These are phyloP conservation scores for Mortierella sp. DNA, from an alignment of 371 early-diverging fungal species.

Conservation along the genomic window DNA sequence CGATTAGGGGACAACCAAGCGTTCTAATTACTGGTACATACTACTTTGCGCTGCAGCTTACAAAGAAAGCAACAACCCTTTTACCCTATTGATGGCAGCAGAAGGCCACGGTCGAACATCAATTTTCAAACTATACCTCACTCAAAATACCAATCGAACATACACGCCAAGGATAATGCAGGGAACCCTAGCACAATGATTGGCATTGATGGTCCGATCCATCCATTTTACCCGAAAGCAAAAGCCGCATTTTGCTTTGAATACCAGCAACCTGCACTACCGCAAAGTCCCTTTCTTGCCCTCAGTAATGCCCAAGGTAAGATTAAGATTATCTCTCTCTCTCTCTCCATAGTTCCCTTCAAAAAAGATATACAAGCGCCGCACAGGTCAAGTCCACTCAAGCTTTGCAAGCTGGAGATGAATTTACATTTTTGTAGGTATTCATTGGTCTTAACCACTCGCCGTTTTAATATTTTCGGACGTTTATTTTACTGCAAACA, in stretches of 20 bases:
- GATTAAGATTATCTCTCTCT: background rate
- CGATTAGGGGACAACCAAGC: no score
- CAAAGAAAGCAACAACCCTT: background rate
- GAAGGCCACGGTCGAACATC: no score
- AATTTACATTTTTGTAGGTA: background rate
- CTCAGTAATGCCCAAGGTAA: no score
- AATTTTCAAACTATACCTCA: background rate
- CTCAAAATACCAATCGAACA: background rate
- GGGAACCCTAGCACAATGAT: background rate
- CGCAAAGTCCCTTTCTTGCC: background rate
- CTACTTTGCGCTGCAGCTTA: background rate
- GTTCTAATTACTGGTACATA: no score
- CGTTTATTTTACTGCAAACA: background rate
- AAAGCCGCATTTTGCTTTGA: background rate
- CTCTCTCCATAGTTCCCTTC: background rate
- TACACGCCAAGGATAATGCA: background rate
- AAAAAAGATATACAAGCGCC: background rate
- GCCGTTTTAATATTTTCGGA: background rate
- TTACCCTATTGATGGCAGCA: no score
- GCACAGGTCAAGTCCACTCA: conserved; percentile 1
- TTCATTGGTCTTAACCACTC: background rate
- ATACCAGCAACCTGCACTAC: background rate
- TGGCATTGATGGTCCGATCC: background rate
- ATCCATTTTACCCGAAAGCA: background rate
- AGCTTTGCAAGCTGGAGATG: background rate